Conservation (phyloP, 2,329 filamentous ascomycete genomes). For the Nothophaeocryptopus gaeumannii region DNA sequence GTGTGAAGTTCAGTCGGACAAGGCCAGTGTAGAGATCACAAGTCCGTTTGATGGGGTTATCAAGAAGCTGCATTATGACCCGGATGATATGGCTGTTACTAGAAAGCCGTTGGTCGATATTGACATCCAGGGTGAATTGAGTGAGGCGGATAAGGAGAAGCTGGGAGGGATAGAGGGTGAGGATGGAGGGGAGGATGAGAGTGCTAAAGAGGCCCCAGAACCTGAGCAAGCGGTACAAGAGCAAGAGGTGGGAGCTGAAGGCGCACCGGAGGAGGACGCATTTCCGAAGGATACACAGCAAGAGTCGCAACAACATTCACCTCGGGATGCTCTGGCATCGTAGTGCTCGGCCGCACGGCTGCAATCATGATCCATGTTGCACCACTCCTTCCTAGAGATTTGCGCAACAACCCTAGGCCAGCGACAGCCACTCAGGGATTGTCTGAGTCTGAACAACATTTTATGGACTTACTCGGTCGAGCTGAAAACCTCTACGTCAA, state of each 20-base stretch:
- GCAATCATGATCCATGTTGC: too few species aligned
- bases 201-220: slow-evolving; percentile 7
- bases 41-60: slow-evolving; percentile 93
- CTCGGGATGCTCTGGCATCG: slow-evolving; percentile 1
- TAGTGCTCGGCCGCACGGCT: too few species aligned
- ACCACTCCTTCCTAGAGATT: too few species aligned
- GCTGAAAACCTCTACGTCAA: too few species aligned
- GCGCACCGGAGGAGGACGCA: slow-evolving; percentile 14
- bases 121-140: slow-evolving; percentile 78
- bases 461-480: too few species aligned
- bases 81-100: slow-evolving; percentile 93
- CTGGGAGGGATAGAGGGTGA: slow-evolving; percentile 33
- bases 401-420: too few species aligned
- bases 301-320: slow-evolving; percentile 3
- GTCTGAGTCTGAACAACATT: too few species aligned
- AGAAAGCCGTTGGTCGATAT: slow-evolving; percentile 92
- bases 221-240: slow-evolving; percentile 16
- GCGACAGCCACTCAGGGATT: too few species aligned
- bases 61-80: slow-evolving; percentile 92
- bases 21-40: slow-evolving; percentile 77
- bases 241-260: slow-evolving; percentile 20
- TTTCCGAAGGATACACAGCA: slow-evolving; percentile 1
- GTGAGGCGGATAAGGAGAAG: slow-evolving; percentile 55
- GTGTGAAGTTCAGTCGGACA: slow-evolving; percentile 98
- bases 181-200: slow-evolving; percentile 14